phyloP scores from a whole-genome alignment of 1,284 basidiomycete species.

The Agaricales sp. region DNA sequence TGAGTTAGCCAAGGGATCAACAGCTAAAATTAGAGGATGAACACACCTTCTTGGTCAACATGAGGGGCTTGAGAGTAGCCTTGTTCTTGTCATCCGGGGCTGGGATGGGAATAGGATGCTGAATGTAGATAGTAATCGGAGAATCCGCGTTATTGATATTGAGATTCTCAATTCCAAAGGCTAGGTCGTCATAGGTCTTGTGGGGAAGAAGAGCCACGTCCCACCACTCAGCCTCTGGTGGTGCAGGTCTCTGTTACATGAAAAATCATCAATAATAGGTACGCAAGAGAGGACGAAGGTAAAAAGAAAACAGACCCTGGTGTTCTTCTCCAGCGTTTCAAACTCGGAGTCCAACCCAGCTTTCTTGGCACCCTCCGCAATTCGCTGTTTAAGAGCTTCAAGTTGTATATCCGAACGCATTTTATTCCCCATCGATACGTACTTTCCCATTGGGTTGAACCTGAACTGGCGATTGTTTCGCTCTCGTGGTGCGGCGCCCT shows the following conservation, averaged over 20 bases:
- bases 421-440: constrained; percentile 76
- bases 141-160: constrained; percentile 59
- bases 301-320: constrained; percentile 3
- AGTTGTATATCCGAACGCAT: constrained; percentile 79
- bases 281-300: neutral
- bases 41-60: constrained; percentile 77
- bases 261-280: too few relatives aligned
- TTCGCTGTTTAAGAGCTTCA: constrained; percentile 86
- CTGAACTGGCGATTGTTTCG: constrained; percentile 63
- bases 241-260: neutral
- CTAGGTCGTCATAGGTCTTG: constrained; percentile 71
- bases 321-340: constrained; percentile 57
- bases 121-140: constrained; percentile 86
- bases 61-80: constrained; percentile 69
- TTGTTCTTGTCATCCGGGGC: constrained; percentile 82
- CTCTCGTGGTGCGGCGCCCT: constrained; percentile 55
- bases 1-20: constrained; percentile 7
- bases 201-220: constrained; percentile 80
- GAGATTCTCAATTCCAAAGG: constrained; percentile 40
- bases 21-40: neutral
- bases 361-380: constrained; percentile 86
- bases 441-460: constrained; percentile 89
- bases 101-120: constrained; percentile 96
- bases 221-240: constrained; percentile 70
- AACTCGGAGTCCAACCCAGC: constrained; percentile 94